Base-by-base conservation (phyloP, 164 flowering plant species). In the Liriodendron chinense region DNA sequence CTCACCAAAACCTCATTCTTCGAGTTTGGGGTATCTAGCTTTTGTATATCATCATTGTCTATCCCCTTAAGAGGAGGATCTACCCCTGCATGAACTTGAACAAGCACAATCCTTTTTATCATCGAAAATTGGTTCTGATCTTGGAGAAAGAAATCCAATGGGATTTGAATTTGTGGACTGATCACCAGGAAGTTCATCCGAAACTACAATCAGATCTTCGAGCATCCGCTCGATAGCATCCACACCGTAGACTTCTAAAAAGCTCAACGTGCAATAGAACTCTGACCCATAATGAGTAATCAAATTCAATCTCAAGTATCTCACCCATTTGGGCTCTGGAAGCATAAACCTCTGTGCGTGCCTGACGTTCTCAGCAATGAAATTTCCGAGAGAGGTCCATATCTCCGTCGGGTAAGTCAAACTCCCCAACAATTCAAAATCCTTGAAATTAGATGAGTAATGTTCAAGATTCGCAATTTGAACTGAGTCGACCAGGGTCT, bases 401-500 rank as follows among this genome's bases (percentile, higher is more conserved):
- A 76, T 68, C 48, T 89, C 92, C 4, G 92, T 86, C 21, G 96
- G 98, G 76, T 90, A 93, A 78, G 69, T 81, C 79, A 90, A 81
- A 79, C 94, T 93, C 7, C 96, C 96, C 47, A 73, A 82, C 78
- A 93, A 72, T 53, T 87, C 87, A 77, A 93, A 85, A n/a, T 93
- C 94, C 82, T 91, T 92, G 71, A 93, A 87, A 74, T 87, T 93
- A 9, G 98, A 93, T 34, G 98, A 93, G 72, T 93, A 82, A 77
- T 90, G 96, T 76, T 93, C 98, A 74, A 89, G 87, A 74, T 93
- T 93, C n/a, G 94, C 96, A 28, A 93, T 89, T 76, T 89, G 86
- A 43, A 93, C 86, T 20, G 89, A 79, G 81, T 92, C 95, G 69
- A 90, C 92, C 50, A 90, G 72, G 28, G 95, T 93, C 76, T 93